Evolutionary conservation across 1,139 yeast species (phyloP), one percentile per base, ranked within the genome.

Genomic region (Blastobotrys arbuscula): DNA sequence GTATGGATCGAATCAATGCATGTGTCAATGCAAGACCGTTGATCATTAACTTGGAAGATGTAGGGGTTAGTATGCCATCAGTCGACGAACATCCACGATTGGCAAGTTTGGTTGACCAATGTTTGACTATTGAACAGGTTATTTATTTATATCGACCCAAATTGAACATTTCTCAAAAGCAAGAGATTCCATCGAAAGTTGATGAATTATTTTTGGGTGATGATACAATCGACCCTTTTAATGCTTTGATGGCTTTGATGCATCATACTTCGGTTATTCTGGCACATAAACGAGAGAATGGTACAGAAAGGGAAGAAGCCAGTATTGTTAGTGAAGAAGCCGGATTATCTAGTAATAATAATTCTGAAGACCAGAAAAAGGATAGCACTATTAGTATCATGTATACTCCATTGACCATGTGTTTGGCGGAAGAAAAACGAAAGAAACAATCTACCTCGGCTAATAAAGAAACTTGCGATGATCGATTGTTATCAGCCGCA

Each of bases 1-100:
- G 73, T 35, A 56, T 71, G 58, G 76, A 72, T 51, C 57, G 74
- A 10, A 66, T 71, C 56, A 67, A 64, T 47, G 68, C 71, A 4
- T 61, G 71, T 47, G 67, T 67, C 20, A 70, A 70, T 50, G 71
- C 72, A 8, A 60, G 74, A 3, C 70, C 72, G 3, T 49, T 71
- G 43, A 65, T 69, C 37, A 59, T 69, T 44, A 63, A 67, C 43
- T 63, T 66, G 31, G 68, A 67, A 18, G 76, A 72, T 52, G 69
- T 69, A 46, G 68, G 70, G 24, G 56, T 68, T 33, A 66, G 62
- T 33, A 53, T 64, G 34, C 65, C 71, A 5, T 51, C 59, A 4
- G 44, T 50, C 15, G 47, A 50, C n/a, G 63, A 56, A 46, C 61
- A 60, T 44, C 48, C 51, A 21, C 55, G 59, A 28, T 55, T 70